phyloP scores from a whole-genome alignment of 225 moss, liverwort and hornwort species.

The Straminergon stramineum region DNA sequence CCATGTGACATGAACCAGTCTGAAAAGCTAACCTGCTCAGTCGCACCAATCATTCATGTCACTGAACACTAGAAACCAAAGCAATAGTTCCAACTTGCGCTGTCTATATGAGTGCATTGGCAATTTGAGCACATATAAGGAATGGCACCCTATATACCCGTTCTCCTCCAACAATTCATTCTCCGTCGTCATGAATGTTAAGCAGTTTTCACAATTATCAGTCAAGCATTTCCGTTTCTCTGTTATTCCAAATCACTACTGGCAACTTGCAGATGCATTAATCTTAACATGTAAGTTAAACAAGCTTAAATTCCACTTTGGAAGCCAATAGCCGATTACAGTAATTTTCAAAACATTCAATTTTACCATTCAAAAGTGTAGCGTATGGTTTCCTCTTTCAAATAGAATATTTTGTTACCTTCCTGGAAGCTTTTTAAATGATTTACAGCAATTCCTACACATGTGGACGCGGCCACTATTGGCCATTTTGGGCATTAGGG shows the following conservation, averaged over 20 bases:
- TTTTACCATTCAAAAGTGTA: not conserved
- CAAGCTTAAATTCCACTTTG: not conserved
- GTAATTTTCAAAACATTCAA: not conserved
- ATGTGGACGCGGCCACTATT: not conserved
- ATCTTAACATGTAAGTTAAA: not conserved
- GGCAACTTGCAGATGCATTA: not conserved
- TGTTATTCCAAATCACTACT: not conserved
- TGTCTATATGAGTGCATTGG: not conserved
- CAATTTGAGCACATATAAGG: not conserved
- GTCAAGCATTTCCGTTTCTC: not conserved
- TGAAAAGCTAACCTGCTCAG: constrained; percentile 75
- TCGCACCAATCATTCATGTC: not conserved
- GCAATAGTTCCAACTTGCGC: not conserved
- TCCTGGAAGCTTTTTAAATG: no score
- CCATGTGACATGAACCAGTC: constrained; percentile 92
- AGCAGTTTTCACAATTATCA: not conserved
- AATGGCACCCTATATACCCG: not conserved
- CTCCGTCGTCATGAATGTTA: not conserved
- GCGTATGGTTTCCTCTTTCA: not conserved
- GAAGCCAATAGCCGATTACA: not conserved
- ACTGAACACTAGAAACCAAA: not conserved
- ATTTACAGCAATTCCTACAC: not conserved
- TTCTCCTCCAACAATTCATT: not conserved
- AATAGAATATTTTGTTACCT: not conserved
- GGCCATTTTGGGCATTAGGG: not conserved